Percentiles rank a stretch among this genome's conserved stretches.
phyloP scores from a whole-genome alignment of 306 rosid genomes.

The Quercus cerris region DNA sequence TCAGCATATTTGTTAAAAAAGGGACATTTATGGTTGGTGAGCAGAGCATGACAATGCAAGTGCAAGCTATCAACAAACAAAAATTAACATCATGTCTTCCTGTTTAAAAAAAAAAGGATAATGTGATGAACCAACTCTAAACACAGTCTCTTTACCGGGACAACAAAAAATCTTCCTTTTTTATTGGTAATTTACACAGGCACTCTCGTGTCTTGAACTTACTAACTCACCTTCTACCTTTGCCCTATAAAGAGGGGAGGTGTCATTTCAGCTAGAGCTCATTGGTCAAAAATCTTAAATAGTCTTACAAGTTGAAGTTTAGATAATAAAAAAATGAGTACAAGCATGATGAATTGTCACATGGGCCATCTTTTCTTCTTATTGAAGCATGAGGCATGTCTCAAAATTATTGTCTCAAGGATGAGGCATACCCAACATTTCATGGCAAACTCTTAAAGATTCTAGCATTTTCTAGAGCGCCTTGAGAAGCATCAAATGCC shows the following conservation, averaged over 20 bases:
- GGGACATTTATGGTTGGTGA: neutral
- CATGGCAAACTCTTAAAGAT: neutral
- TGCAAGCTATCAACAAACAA: neutral
- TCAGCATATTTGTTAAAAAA: neutral
- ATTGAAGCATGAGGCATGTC: neutral
- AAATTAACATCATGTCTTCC: neutral
- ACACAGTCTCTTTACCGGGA: neutral
- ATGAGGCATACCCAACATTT: neutral
- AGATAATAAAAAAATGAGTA: too few species aligned
- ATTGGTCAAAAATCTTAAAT: too few species aligned
- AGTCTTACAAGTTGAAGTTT: too few species aligned
- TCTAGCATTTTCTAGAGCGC: neutral
- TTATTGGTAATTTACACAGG: too few species aligned
- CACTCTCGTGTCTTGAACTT: too few species aligned
- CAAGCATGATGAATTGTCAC: neutral
- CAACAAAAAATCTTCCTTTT: neutral
- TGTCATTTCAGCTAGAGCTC: too few species aligned
- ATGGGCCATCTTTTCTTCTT: neutral
- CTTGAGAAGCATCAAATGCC: neutral
- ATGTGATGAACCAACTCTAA: neutral
- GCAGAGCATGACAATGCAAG: neutral
- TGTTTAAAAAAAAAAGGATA: neutral
- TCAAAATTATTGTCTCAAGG: neutral
- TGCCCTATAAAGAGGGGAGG: too few species aligned
- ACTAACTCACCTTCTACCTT: too few species aligned